Percentiles rank a stretch among this genome's conserved stretches.
phyloP scores from a whole-genome alignment of 805 yeast species.

The Candida awuae region DNA sequence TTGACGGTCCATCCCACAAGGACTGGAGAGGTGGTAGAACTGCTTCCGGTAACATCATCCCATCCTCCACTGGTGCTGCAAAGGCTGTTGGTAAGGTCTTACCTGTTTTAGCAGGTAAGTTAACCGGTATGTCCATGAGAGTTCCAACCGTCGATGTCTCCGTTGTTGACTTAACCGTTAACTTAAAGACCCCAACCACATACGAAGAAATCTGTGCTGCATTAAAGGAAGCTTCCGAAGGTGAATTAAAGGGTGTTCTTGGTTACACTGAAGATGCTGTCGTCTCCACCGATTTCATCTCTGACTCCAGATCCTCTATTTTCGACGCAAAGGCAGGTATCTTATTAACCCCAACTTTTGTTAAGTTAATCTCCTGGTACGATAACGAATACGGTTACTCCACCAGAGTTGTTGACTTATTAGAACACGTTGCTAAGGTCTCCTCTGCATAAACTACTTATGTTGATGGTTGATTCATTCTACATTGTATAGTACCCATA shows the following conservation, averaged over 20 bases:
- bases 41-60: conserved; percentile 91
- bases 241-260: conserved; percentile 69
- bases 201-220: conserved; percentile 76
- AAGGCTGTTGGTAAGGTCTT: conserved; percentile 95
- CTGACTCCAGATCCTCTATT: conserved; percentile 79
- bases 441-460: conserved; percentile 18
- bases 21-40: conserved; percentile 99
- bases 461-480: conserved; percentile 21
- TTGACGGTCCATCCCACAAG: conserved; percentile 94
- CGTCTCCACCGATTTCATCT: conserved; percentile 83
- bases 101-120: conserved; percentile 84
- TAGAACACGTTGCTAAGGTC: conserved; percentile 69
- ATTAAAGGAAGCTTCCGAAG: conserved; percentile 72
- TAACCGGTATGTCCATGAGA: conserved; percentile 90
- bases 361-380: conserved; percentile 90
- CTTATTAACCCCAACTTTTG: conserved; percentile 77
- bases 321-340: conserved; percentile 91
- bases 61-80: conserved; percentile 96
- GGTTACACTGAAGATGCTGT: conserved; percentile 92
- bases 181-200: conserved; percentile 66
- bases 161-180: conserved; percentile 86
- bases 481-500: too few species aligned
- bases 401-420: conserved; percentile 88
- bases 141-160: conserved; percentile 93
- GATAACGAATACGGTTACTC: conserved; percentile 96